A percentile compares a stretch with the other conserved stretches of the same genome.
phyloP scores from a whole-genome alignment of 805 yeast genomes.

The Myxozyma melibiosi region DNA sequence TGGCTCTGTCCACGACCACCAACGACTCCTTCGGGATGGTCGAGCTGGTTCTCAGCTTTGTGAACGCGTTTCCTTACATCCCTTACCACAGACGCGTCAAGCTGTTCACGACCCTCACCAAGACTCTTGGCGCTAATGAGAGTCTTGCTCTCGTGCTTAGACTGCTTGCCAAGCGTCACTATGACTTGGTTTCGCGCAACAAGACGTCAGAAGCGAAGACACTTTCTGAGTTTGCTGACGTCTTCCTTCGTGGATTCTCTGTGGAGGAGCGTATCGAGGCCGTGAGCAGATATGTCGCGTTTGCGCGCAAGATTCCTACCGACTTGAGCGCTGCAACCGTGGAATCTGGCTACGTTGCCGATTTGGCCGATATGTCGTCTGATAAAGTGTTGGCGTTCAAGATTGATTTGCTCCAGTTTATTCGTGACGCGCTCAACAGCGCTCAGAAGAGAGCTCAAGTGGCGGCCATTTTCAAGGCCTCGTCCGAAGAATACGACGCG shows the following conservation, averaged over 20 bases:
- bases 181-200: constrained; percentile 54
- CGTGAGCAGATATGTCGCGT: constrained; percentile 51
- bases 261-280: constrained; percentile 69
- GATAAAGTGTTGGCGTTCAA: constrained; percentile 29
- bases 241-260: constrained; percentile 68
- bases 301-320: constrained; percentile 47
- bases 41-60: constrained; percentile 76
- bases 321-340: constrained; percentile 4
- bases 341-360: constrained; percentile 15
- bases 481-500: constrained; percentile 3
- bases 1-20: constrained; percentile 51
- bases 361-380: constrained; percentile 15
- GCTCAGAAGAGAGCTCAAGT: constrained; percentile 6
- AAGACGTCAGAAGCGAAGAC: constrained; percentile 68
- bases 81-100: constrained; percentile 95
- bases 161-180: constrained; percentile 78
- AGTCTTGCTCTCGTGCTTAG: constrained; percentile 75
- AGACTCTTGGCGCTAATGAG: constrained; percentile 66
- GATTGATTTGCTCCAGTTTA: constrained; percentile 27
- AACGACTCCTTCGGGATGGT: constrained; percentile 28
- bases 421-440: constrained; percentile 4
- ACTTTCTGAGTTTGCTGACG: constrained; percentile 68
- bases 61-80: constrained; percentile 92
- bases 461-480: constrained; percentile 49
- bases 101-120: constrained; percentile 76